Evolutionary conservation across 2,329 filamentous ascomycete species (phyloP), one percentile per base, ranked within the genome.

Genomic region (Amauroascus niger): DNA sequence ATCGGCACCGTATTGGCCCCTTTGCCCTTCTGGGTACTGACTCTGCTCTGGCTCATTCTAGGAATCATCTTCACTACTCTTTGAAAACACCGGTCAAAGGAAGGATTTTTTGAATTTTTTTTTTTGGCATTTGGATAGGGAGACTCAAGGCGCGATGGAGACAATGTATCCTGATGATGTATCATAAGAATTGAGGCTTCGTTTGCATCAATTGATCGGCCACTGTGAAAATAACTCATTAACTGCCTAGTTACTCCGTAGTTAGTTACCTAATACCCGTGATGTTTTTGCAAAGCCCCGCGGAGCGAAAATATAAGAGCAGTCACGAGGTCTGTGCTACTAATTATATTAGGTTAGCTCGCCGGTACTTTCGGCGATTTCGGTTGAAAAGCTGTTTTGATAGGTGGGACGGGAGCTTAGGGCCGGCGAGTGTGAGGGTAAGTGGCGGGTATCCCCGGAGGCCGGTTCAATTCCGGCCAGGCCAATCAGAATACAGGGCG

Each of bases 381-480:
- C 13, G 18, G 39, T 8, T 41, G 13, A 16, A 35, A 18, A 30
- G 39, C 35, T 5, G 39, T 22, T 7, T 35, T 49, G 44, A 43
- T 50, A 43, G 48, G 48, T n/a, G 22, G 37, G 26, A 11, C 1
- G 24, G 35, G 8, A 8, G 20, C 4, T 30, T 16, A 16, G 30
- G 7, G 45, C 20, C 32, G 6, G 22, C 22, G 5, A 8, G n/a
- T 13, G 16, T 11, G 39, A n/a, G 41, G n/a, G 50, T 24, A 45
- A 28, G 18, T 35, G 35, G 47, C 60, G 60, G 59, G 52, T 62
- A 62, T 53, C 40, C 22, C 48, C 60, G 59, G 59, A 71, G 68
- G 68, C 68, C 69, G 68, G 69, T 57, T 61, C 57, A 62, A 70
- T 70, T 70, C 69, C 69, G 69, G 69, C 69, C 69, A 56, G 53